A percentile compares a stretch with the other conserved stretches of the same genome.
phyloP scores from a whole-genome alignment of 73 alveolate species.

The Uronychia setigera region DNA sequence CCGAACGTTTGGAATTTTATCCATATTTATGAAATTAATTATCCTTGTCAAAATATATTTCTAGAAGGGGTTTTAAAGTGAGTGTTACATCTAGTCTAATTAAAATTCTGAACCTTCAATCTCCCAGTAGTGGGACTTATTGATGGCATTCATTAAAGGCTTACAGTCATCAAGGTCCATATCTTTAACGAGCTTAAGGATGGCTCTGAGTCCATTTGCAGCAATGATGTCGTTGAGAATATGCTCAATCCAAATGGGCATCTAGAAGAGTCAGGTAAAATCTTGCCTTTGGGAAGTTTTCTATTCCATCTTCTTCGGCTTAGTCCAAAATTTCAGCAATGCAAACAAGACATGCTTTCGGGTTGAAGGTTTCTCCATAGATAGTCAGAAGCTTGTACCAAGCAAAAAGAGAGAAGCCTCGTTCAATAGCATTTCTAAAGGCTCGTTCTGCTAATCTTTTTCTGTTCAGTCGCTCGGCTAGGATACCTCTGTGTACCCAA shows the following conservation, averaged over 20 bases:
- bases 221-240: conserved; percentile 43
- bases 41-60: too few relatives aligned
- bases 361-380: conserved; percentile 59
- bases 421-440: conserved; percentile 61
- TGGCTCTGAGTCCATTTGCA: conserved; percentile 61
- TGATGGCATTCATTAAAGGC: conserved; percentile 48
- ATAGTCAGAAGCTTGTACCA: conserved; percentile 64
- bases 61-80: too few relatives aligned
- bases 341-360: conserved; percentile 72
- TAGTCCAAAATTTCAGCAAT: conserved; percentile 68
- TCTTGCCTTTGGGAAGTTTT: conserved; percentile 7
- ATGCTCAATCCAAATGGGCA: conserved; percentile 69
- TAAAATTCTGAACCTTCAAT: conserved; percentile 61
- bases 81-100: too few relatives aligned
- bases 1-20: too few relatives aligned
- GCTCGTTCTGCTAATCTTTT: conserved; percentile 70
- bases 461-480: conserved; percentile 65
- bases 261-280: not conserved
- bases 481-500: conserved; percentile 69
- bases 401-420: conserved; percentile 66
- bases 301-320: conserved; percentile 70
- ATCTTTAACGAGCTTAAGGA: conserved; percentile 48
- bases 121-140: conserved; percentile 35
- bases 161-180: conserved; percentile 59
- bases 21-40: too few relatives aligned